Percentiles rank a stretch among this genome's conserved stretches.
phyloP scores from a whole-genome alignment of 805 yeast species.

The Maudiozyma serrabonitensis region DNA sequence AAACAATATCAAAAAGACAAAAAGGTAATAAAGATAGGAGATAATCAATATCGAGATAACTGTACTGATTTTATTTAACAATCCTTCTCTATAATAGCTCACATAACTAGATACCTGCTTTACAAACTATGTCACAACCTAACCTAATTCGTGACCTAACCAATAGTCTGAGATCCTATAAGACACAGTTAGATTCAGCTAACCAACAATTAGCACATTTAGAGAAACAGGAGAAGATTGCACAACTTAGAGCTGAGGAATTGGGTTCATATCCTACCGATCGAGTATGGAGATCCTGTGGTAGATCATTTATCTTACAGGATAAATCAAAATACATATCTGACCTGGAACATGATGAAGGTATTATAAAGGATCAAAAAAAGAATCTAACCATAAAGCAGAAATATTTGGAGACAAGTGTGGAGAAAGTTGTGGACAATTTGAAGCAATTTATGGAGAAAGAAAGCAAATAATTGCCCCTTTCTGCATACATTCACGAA shows the following conservation, averaged over 20 bases:
- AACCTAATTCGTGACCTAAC: constrained; percentile 16
- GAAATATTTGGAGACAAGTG: constrained; percentile 63
- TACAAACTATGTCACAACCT: neutral
- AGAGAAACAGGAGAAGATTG: constrained; percentile 34
- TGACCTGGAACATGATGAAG: constrained; percentile 42
- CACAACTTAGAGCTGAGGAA: constrained; percentile 48
- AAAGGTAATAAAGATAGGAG: too few species aligned
- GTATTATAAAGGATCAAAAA: constrained; percentile 46
- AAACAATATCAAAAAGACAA: too few species aligned
- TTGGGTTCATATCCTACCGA: constrained; percentile 40
- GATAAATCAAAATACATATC: constrained; percentile 36
- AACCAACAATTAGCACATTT: constrained; percentile 22
- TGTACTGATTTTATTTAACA: too few species aligned
- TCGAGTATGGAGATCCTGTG: constrained; percentile 75
- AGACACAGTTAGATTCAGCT: constrained; percentile 23
- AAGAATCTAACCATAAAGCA: constrained; percentile 58
- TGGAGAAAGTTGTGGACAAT: constrained; percentile 60
- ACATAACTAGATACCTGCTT: too few species aligned
- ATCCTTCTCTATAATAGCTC: neutral
- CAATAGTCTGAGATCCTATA: constrained; percentile 18
- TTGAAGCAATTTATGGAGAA: constrained; percentile 37
- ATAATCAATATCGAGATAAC: too few species aligned
- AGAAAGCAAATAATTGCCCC: constrained; percentile 1
- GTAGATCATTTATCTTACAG: constrained; percentile 54
- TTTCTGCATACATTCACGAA: neutral